Conservation (phyloP, 75 land plant genomes). For the Adiantum capillusveneris region DNA sequence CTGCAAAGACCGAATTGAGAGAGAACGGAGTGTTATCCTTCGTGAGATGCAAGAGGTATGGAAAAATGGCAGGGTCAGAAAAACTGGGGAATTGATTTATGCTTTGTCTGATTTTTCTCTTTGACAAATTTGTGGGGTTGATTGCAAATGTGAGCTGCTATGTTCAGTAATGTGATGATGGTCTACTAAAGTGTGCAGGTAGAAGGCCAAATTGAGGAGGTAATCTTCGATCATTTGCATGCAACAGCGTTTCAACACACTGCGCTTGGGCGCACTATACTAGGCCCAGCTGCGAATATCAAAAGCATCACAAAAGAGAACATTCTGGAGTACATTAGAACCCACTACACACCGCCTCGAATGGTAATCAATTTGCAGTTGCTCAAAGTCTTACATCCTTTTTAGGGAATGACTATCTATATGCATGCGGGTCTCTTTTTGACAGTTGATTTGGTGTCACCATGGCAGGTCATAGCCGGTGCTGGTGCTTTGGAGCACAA, state of each 20-base stretch:
- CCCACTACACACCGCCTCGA: constrained; percentile 81
- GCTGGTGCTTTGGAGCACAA: constrained; percentile 67
- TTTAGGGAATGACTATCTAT: too few relatives aligned
- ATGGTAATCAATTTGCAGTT: constrained; percentile 49
- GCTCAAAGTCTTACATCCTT: too few relatives aligned
- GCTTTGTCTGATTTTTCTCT: too few relatives aligned
- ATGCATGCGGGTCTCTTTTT: too few relatives aligned
- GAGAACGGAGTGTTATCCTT: constrained; percentile 82
- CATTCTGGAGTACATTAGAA: constrained; percentile 64
- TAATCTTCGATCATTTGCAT: constrained; percentile 91
- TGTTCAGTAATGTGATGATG: too few relatives aligned
- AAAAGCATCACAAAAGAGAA: constrained; percentile 55
- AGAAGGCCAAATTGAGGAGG: constrained; percentile 83
- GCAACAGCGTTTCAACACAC: constrained; percentile 92
- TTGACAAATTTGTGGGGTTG: background rate
- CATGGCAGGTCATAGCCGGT: constrained; percentile 47
- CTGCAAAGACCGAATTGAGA: constrained; percentile 41
- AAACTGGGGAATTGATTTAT: background rate
- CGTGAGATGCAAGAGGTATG: constrained; percentile 91
- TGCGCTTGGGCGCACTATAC: constrained; percentile 81
- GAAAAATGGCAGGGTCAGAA: background rate
- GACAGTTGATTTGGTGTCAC: too few relatives aligned
- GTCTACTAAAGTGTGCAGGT: constrained; percentile 47
- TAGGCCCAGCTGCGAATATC: constrained; percentile 77
- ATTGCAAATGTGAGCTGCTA: background rate